These are phyloP conservation scores for Eucalyptus pauciflora DNA, from an alignment of 345 rosid species.

Conservation along the genomic window DNA sequence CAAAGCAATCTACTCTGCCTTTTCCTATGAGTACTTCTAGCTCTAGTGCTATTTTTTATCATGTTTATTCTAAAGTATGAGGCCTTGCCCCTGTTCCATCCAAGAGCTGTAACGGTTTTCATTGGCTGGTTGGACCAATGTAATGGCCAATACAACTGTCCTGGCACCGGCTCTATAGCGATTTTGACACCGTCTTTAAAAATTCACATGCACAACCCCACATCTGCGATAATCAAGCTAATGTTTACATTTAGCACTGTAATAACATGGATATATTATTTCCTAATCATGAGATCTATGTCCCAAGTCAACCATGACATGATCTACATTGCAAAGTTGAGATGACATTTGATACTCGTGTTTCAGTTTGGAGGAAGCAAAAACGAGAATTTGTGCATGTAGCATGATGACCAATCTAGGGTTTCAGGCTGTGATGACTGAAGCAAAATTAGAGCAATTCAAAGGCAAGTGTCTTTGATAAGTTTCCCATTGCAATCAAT, in stretches of 20 bases:
- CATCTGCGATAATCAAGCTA: no score
- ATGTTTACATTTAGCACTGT: no score
- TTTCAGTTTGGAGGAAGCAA: slow-evolving; percentile 70
- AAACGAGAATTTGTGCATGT: slow-evolving; percentile 65
- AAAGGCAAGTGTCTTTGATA: slow-evolving; percentile 12
- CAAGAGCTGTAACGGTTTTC: slow-evolving; percentile 22
- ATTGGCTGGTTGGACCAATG: slow-evolving; percentile 57
- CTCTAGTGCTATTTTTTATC: no score
- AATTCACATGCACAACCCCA: slow-evolving; percentile 5
- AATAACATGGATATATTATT: no score
- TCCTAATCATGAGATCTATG: no score
- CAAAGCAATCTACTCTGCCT: no score
- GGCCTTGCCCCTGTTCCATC: no score
- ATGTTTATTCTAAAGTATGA: no score
- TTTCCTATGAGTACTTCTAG: no score
- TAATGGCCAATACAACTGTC: slow-evolving; percentile 65
- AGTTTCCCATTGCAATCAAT: background rate
- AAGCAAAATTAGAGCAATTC: slow-evolving; percentile 61
- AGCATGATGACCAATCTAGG: slow-evolving; percentile 56
- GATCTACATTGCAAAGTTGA: no score
- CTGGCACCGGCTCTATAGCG: slow-evolving; percentile 36
- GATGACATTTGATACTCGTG: background rate
- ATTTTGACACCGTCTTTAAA: slow-evolving; percentile 36
- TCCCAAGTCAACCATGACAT: no score
- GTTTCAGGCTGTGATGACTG: slow-evolving; percentile 45